Evolutionary conservation across 2,329 filamentous ascomycete genomes (phyloP).

Genomic region (Nigrospora sphaerica): DNA sequence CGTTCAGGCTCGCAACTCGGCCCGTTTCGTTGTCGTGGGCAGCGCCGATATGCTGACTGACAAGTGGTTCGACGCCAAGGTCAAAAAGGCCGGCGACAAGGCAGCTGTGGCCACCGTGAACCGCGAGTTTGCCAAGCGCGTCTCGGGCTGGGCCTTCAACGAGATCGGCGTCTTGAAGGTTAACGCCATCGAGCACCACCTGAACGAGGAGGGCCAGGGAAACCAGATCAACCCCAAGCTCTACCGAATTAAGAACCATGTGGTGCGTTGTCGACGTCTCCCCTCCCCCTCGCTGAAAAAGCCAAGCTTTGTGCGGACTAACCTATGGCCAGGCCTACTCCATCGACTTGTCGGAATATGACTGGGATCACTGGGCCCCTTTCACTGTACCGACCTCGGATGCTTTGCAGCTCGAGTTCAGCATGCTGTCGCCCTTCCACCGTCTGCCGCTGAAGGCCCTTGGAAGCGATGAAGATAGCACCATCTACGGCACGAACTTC

Average conservation of each 20-base stretch:
- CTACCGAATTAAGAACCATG: conserved; percentile 94
- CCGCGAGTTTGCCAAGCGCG: conserved; percentile 73
- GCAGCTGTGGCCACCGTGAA: conserved; percentile 63
- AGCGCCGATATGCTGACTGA: conserved; percentile 83
- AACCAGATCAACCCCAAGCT: conserved; percentile 73
- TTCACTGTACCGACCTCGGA: conserved; percentile 67
- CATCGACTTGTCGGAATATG: conserved; percentile 85
- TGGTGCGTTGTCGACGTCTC: conserved; percentile 54
- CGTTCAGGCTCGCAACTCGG: conserved; percentile 88
- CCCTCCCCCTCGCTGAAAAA: neutral
- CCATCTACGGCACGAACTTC: conserved; percentile 70
- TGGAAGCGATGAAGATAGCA: conserved; percentile 55
- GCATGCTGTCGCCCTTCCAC: conserved; percentile 97
- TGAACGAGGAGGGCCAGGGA: conserved; percentile 44
- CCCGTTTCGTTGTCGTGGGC: conserved; percentile 78
- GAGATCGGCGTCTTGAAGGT: conserved; percentile 86
- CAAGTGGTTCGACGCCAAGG: conserved; percentile 78
- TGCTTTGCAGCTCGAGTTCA: conserved; percentile 87
- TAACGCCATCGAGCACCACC: conserved; percentile 73
- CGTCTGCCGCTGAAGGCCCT: conserved; percentile 64
- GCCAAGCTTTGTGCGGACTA: conserved; percentile 1
- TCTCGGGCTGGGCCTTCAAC: conserved; percentile 95
- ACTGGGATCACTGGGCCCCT: conserved; percentile 65
- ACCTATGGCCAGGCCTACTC: conserved; percentile 60
- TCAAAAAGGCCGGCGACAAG: conserved; percentile 50